Evolutionary conservation across 2,329 filamentous ascomycete species (phyloP).

Genomic region (Colletotrichum sidae): DNA sequence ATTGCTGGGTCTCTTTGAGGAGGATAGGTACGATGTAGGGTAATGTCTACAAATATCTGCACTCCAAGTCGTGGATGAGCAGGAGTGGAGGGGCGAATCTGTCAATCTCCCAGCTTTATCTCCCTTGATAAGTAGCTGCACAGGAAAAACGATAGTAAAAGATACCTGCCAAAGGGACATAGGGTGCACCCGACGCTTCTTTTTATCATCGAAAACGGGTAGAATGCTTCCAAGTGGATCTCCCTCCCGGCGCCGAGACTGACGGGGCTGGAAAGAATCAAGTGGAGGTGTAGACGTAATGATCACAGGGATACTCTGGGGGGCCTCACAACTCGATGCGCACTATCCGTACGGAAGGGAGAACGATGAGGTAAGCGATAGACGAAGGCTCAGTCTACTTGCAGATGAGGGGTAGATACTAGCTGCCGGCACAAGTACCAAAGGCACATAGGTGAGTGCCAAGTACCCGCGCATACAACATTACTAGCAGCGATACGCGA

Average conservation of each 20-base stretch:
- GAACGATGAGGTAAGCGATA: too few relatives aligned
- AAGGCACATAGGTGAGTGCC: not conserved
- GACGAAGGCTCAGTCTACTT: not conserved
- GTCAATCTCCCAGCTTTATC: too few relatives aligned
- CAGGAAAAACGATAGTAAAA: not conserved
- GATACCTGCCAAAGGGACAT: not conserved
- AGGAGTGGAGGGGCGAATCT: too few relatives aligned
- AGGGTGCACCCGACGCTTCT: not conserved
- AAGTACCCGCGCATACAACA: too few relatives aligned
- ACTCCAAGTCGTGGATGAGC: too few relatives aligned
- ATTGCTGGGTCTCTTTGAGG: too few relatives aligned
- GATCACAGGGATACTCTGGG: conserved; percentile 13
- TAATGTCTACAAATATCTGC: too few relatives aligned
- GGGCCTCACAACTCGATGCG: too few relatives aligned
- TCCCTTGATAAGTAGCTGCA: not conserved
- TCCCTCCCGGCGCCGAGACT: too few relatives aligned
- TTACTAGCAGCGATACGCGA: too few relatives aligned
- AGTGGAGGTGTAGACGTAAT: conserved; percentile 26
- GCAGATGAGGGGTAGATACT: not conserved
- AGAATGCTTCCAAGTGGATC: not conserved
- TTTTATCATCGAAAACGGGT: conserved; percentile 1
- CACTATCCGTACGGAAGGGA: too few relatives aligned
- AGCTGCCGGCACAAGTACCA: conserved; percentile 7
- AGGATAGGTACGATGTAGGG: too few relatives aligned
- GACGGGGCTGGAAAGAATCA: conserved; percentile 1